Conservation (phyloP, 306 rosid species). For the Herpetospermum pedunculosum region DNA sequence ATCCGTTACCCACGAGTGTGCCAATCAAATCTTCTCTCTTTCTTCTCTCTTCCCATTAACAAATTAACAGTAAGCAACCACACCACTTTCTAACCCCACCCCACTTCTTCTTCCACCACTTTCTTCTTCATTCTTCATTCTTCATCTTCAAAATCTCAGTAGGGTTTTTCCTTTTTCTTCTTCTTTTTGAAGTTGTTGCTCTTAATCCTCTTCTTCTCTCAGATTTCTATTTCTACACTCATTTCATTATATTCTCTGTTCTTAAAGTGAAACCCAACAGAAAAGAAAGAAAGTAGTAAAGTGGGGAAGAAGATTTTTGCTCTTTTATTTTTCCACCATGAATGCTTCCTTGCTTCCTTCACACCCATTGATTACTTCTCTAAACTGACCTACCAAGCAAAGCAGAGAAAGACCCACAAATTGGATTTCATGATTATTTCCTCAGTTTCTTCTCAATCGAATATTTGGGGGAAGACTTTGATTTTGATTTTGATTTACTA, state of each 20-base stretch:
- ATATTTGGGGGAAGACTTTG: not conserved
- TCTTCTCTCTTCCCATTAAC: not conserved
- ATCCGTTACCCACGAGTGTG: conserved; percentile 9
- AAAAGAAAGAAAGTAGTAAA: not conserved
- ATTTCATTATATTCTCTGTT: not conserved
- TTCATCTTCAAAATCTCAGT: not conserved
- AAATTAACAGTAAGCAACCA: not conserved
- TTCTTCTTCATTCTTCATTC: not conserved
- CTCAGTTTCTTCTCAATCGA: conserved; percentile 9
- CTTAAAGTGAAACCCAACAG: not conserved
- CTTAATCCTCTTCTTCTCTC: conserved; percentile 5
- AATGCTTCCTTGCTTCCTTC: conserved; percentile 60
- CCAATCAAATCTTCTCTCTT: not conserved
- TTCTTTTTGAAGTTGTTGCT: not conserved
- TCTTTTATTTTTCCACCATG: conserved; percentile 26
- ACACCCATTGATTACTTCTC: conserved; percentile 44
- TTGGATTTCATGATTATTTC: not conserved
- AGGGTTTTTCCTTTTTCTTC: not conserved
- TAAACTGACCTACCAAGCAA: conserved; percentile 48
- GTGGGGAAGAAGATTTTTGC: not conserved
- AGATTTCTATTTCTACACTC: not conserved
- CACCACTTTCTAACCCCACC: not conserved
- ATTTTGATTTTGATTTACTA: not conserved
- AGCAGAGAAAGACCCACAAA: not conserved
- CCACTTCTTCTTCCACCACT: not conserved